phyloP scores from a whole-genome alignment of 73 alveolate species.

The Diophrys sp. region DNA sequence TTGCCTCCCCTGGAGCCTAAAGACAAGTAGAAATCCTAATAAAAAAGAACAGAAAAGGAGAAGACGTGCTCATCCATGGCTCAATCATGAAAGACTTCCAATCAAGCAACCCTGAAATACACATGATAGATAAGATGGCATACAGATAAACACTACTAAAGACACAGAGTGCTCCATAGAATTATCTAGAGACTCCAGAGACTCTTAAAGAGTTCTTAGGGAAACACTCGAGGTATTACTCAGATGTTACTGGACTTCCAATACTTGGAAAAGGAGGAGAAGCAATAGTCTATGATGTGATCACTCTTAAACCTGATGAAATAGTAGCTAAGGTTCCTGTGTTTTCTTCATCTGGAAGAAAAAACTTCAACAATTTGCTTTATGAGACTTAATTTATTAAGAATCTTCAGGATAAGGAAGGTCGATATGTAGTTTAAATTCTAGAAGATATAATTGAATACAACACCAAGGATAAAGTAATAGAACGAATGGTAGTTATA shows the following conservation, averaged over 20 bases:
- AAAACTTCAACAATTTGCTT: slow-evolving; percentile 11
- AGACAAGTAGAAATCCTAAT: neutral
- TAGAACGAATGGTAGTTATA: slow-evolving; percentile 22
- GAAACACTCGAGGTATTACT: slow-evolving; percentile 10
- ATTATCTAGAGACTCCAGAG: neutral
- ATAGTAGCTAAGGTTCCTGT: slow-evolving; percentile 26
- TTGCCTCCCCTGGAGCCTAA: neutral
- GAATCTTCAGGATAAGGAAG: neutral
- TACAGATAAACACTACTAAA: neutral
- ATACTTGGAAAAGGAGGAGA: slow-evolving; percentile 29
- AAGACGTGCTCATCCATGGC: neutral
- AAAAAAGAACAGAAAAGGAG: neutral
- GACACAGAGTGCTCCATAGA: neutral
- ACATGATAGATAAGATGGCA: neutral
- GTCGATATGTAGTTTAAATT: slow-evolving; percentile 5
- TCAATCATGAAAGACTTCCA: neutral
- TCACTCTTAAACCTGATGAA: slow-evolving; percentile 1
- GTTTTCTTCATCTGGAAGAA: neutral
- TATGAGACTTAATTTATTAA: slow-evolving; percentile 25
- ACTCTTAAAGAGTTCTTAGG: slow-evolving; percentile 8
- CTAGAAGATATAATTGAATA: slow-evolving; percentile 35
- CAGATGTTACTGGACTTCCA: neutral
- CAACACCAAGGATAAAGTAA: slow-evolving; percentile 7
- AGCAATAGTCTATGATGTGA: slow-evolving; percentile 11
- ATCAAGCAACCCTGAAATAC: neutral